Evolutionary conservation across 768 basidiomycete species (phyloP), one percentile per base, ranked within the genome.

Genomic region (Amanita polypyramis): DNA sequence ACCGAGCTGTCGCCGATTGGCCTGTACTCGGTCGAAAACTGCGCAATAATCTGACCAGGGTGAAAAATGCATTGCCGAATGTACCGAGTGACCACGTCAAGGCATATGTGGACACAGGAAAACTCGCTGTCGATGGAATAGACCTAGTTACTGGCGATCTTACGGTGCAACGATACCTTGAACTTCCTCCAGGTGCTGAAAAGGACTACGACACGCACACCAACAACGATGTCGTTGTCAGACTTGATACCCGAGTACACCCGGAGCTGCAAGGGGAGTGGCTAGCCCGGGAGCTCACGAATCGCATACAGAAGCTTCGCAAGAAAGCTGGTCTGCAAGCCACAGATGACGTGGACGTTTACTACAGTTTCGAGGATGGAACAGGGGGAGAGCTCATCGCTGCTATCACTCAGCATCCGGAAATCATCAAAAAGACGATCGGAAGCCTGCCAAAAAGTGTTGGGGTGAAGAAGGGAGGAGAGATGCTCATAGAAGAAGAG

Each of bases 291-390:
- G 90, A 95, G 64, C 65, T 97, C 54, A 85, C 86, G 53, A 95
- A 93, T 55, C 84, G 94, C 46, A 83, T 97, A 36, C 96, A 99
- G 69, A 91, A 89, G 62, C 70, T 97, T 51, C 76, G 96, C 56
- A 99, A 99, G 70, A 91, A 93, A 65, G 93, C 92, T 1, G 92
- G 93, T 11, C 71, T 98, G 54, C 91, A 93, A 65, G 85, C 95
- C 15, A 93, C 92, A 5, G 96, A 99, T 60, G 90, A 96, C 60
- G 81, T 97, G 23, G 75, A 88, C 45, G 77, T 96, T 34, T 94
- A 82, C 66, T 93, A 93, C 68, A 65, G 66, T 50, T 87, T 95
- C 61, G 81, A 84, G 57, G 75, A 76, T 11, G 86, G 80, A 20
- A 56, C 70, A 7, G 83, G 85, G 9, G 67, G 67, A 17, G 85